A percentile compares a stretch with the other conserved stretches of the same genome.
Evolutionary conservation across 768 basidiomycete genomes (phyloP).

Genomic region (Mycena indigotica): DNA sequence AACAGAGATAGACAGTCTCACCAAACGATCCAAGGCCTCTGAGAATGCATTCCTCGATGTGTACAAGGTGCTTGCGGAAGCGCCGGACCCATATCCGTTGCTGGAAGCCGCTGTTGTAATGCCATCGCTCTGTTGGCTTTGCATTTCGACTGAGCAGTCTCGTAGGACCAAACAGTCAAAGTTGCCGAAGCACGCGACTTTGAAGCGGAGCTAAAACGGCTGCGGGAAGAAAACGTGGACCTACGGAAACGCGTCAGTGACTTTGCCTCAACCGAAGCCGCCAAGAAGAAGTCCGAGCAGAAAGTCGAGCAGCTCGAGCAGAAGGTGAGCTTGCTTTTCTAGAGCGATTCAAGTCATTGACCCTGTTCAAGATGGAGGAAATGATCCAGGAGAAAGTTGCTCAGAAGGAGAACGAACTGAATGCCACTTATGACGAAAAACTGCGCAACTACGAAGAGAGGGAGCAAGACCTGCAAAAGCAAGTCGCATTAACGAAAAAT

Average conservation of each 20-base stretch:
- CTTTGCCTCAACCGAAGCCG: conserved; percentile 59
- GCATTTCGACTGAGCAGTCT: too few species aligned
- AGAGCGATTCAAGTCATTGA: neutral
- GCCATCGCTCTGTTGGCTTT: too few species aligned
- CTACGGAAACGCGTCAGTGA: conserved; percentile 73
- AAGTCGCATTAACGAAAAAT: conserved; percentile 81
- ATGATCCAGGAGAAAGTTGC: conserved; percentile 85
- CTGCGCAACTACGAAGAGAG: conserved; percentile 95
- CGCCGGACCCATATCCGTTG: conserved; percentile 95
- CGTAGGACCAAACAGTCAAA: conserved; percentile 90
- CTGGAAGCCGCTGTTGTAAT: conserved; percentile 90
- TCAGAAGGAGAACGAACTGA: conserved; percentile 95
- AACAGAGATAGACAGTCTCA: conserved; percentile 93
- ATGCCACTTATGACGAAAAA: conserved; percentile 95
- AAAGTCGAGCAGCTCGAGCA: conserved; percentile 80
- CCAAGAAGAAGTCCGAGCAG: conserved; percentile 74
- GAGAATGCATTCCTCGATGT: conserved; percentile 97
- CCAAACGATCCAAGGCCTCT: conserved; percentile 86
- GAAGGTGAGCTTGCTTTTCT: conserved; percentile 54
- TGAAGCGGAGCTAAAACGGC: conserved; percentile 69
- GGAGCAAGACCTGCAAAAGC: conserved; percentile 92
- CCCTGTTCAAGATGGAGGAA: conserved; percentile 80
- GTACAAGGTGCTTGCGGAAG: conserved; percentile 95
- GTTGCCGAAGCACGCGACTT: conserved; percentile 79
- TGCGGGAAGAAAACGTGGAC: conserved; percentile 82